Percentiles rank a stretch among this genome's conserved stretches.
Evolutionary conservation across 2,329 filamentous ascomycete species (phyloP).

Genomic region (Fusarium verticillioides): DNA sequence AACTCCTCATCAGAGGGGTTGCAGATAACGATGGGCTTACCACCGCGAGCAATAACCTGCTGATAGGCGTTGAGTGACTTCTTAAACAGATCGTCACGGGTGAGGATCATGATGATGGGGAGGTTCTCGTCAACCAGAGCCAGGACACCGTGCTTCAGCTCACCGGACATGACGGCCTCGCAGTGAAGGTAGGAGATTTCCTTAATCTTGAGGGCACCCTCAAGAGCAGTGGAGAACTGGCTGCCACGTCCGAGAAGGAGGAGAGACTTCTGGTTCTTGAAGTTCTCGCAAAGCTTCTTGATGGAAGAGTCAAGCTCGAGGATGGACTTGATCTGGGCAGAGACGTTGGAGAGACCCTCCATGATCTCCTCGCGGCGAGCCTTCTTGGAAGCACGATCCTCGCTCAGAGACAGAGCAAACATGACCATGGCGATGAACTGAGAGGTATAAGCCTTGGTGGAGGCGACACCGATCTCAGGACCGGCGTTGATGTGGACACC

Average conservation of each 20-base stretch:
- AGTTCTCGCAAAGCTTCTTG: slow-evolving; percentile 91
- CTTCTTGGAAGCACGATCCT: slow-evolving; percentile 95
- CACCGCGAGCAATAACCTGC: slow-evolving; percentile 95
- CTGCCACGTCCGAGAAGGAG: slow-evolving; percentile 93
- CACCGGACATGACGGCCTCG: slow-evolving; percentile 99
- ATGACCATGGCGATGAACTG: slow-evolving; percentile 99
- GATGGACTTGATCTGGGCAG: slow-evolving; percentile 90
- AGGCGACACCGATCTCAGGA: slow-evolving; percentile 98
- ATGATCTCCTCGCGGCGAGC: slow-evolving; percentile 95
- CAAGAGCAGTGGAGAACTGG: slow-evolving; percentile 96
- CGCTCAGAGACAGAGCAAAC: slow-evolving; percentile 95
- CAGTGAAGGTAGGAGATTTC: slow-evolving; percentile 99
- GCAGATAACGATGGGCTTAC: slow-evolving; percentile 98
- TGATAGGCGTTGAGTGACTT: slow-evolving; percentile 99
- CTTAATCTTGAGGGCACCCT: slow-evolving; percentile 99
- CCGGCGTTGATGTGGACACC: slow-evolving; percentile 99
- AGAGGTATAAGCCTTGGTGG: slow-evolving; percentile 98
- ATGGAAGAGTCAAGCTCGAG: slow-evolving; percentile 92
- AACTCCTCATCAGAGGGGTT: slow-evolving; percentile 92
- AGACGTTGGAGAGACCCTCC: slow-evolving; percentile 88
- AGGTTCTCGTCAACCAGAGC: slow-evolving; percentile 98
- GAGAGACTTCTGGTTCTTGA: slow-evolving; percentile 98
- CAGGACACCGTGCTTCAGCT: slow-evolving; percentile 98
- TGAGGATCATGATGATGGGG: slow-evolving; percentile 99
- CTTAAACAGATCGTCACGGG: slow-evolving; percentile 93